These are phyloP conservation scores for Melocanna baccifera DNA, from an alignment of 176 grass and related monocot species.

Conservation along the genomic window DNA sequence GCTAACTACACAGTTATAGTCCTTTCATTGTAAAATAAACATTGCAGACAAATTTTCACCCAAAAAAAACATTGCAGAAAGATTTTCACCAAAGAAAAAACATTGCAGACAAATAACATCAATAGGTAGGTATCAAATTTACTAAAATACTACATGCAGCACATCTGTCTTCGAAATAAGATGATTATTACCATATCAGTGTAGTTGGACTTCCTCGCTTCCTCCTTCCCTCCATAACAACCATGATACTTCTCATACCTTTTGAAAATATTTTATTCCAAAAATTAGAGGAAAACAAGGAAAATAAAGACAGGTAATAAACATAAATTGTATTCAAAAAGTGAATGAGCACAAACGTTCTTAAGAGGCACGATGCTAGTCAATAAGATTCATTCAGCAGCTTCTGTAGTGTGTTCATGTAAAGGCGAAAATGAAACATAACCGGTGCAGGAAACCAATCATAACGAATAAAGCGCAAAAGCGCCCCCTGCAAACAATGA, in stretches of 20 bases:
- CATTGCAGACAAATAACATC: background rate
- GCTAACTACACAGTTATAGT: background rate
- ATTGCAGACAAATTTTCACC: too few species aligned
- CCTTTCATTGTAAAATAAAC: background rate
- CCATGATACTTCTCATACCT: slow-evolving; percentile 99
- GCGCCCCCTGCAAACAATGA: too few species aligned
- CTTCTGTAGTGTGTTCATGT: too few species aligned
- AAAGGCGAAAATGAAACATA: too few species aligned
- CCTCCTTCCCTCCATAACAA: slow-evolving; percentile 84
- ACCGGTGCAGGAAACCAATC: too few species aligned
- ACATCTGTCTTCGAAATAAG: background rate
- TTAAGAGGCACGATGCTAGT: too few species aligned
- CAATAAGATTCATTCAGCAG: too few species aligned
- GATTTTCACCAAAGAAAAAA: too few species aligned
- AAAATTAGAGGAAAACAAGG: slow-evolving; percentile 21
- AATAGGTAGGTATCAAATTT: background rate
- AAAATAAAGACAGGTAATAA: background rate
- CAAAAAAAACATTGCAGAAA: too few species aligned
- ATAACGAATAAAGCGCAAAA: too few species aligned
- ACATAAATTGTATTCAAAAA: too few species aligned
- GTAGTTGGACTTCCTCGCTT: slow-evolving; percentile 91
- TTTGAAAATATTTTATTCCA: slow-evolving; percentile 11
- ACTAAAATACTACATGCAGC: background rate
- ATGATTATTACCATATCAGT: slow-evolving; percentile 74
- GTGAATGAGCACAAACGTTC: too few species aligned